phyloP scores from a whole-genome alignment of 75 land plant genomes.

The Larix kaempferi region DNA sequence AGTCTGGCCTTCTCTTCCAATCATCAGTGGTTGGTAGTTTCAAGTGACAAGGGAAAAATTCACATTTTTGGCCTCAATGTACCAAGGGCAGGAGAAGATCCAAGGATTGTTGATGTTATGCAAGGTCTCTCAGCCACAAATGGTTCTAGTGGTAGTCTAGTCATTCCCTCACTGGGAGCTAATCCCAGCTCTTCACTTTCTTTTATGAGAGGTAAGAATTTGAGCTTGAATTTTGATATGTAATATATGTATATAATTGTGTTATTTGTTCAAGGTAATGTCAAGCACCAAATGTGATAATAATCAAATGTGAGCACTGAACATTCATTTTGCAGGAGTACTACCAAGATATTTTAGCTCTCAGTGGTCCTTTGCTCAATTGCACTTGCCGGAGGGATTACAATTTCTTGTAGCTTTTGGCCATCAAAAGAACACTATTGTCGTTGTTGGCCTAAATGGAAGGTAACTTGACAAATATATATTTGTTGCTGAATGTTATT shows the following conservation, averaged over 20 bases:
- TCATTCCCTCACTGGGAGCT: constrained; percentile 42
- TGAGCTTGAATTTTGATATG: neutral
- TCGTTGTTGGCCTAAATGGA: constrained; percentile 76
- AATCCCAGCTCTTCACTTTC: constrained; percentile 83
- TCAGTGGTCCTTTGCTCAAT: constrained; percentile 93
- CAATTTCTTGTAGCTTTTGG: constrained; percentile 83
- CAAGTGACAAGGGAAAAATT: constrained; percentile 95
- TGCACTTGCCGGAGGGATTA: constrained; percentile 62
- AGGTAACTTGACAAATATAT: constrained; percentile 32
- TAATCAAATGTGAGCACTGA: neutral
- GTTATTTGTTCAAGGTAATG: neutral
- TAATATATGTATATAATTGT: neutral
- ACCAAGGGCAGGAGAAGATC: constrained; percentile 46
- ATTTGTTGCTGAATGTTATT: neutral
- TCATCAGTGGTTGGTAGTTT: constrained; percentile 85
- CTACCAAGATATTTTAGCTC: constrained; percentile 89
- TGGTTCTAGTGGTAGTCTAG: constrained; percentile 38
- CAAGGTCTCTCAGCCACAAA: constrained; percentile 26
- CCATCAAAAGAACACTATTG: constrained; percentile 51
- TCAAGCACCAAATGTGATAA: neutral
- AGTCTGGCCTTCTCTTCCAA: constrained; percentile 81
- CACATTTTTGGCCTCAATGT: constrained; percentile 81
- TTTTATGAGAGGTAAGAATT: constrained; percentile 82
- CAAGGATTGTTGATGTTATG: constrained; percentile 19
- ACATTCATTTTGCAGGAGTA: constrained; percentile 42